Base-by-base conservation (phyloP, 208 protist species). In the Tritrichomonas musculus region DNA sequence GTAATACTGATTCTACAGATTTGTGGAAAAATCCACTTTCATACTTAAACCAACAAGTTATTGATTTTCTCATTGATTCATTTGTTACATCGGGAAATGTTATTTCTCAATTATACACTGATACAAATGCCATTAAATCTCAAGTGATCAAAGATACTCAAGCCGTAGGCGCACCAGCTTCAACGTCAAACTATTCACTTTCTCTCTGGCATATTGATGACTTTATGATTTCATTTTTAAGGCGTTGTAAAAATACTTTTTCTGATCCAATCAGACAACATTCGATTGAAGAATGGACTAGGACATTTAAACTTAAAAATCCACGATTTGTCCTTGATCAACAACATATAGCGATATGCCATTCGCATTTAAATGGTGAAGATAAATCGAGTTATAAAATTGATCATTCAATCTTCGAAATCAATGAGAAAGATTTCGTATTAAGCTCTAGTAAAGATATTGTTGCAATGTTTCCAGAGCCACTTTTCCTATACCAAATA, bases 51-150 rank as follows among this genome's bases (percentile, higher is more conserved):
- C 47, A 88, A 39, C n/a, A 88, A 39, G 77, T 88, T 39, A 20
- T 88, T 13, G 47, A 57, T 39, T 88, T 88, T 47, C 39, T 88
- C 17, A 20, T 25, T 27, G 41, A 88, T 39, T 27, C 27, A 8
- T 88, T 88, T 88, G 57, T 88, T 39, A 39, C 30, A 8, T 30
- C 47, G 5, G 77, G 77, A 25, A n/a, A 88, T 30, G 57, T 88
- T 39, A 57, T 88, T 33, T 88, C 77, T 39, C 39, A 57, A 39
- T 53, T 88, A 47, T 88, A 88, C 77, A 88, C 77, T 55, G 57
- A 88, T 39, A 88, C 77, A 41, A 20, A 14, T 9, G 77, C 77
- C 25, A 53, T 88, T 17, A 88, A 88, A 39, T 39, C 77, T 0
- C 8, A n/a, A 25, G 13, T 27, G n/a, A 88, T 88, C 20, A 25